Evolutionary conservation across 306 rosid species (phyloP).

Genomic region (Begonia fuchsioides): DNA sequence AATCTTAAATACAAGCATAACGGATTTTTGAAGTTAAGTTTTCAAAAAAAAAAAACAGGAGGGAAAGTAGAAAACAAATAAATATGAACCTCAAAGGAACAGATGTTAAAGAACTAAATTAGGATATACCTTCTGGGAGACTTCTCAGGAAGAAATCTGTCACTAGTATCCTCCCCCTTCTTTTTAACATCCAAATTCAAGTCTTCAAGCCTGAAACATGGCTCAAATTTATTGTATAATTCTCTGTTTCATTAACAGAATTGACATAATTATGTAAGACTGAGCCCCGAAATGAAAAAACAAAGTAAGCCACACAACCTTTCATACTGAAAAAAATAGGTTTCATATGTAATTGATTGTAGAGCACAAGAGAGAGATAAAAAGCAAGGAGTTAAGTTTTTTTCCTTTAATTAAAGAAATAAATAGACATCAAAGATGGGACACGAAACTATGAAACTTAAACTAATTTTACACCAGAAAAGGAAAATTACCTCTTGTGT

Average conservation of each 20-base stretch:
- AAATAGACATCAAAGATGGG: conserved; percentile 8
- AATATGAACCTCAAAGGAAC: neutral
- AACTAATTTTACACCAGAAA: neutral
- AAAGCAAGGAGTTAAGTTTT: too few species aligned
- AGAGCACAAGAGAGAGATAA: too few species aligned
- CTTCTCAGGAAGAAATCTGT: neutral
- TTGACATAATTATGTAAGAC: neutral
- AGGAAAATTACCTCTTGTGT: conserved; percentile 22
- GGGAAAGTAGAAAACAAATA: neutral
- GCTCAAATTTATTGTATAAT: conserved; percentile 61
- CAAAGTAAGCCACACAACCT: too few species aligned
- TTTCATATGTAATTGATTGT: too few species aligned
- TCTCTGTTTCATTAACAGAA: conserved; percentile 32
- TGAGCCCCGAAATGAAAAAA: too few species aligned
- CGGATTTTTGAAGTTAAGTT: neutral
- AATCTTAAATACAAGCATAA: neutral
- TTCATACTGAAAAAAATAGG: too few species aligned
- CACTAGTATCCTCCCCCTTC: conserved; percentile 36
- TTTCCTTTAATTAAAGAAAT: neutral
- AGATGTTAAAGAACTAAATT: neutral
- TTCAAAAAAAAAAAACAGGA: neutral
- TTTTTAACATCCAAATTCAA: conserved; percentile 73
- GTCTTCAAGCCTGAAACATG: conserved; percentile 89
- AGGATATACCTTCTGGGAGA: too few species aligned
- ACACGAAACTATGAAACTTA: too few species aligned